A percentile compares a stretch with the other conserved stretches of the same genome.
phyloP scores from a whole-genome alignment of 2,329 filamentous ascomycete genomes.

The Arthrobotrys entomopaga region DNA sequence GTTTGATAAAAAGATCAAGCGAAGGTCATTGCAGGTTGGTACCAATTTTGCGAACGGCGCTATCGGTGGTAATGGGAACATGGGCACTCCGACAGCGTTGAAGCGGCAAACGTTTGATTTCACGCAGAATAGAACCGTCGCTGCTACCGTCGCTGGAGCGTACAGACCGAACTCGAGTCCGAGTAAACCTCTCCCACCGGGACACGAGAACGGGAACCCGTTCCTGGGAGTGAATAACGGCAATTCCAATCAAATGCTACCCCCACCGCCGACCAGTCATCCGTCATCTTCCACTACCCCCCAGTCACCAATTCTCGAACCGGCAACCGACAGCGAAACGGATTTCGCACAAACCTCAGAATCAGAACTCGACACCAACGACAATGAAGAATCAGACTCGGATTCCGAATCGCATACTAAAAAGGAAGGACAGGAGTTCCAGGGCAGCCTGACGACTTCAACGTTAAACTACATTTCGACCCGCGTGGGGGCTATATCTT shows the following conservation, averaged over 20 bases:
- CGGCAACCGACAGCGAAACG: constrained; percentile 31
- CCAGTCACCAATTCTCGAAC: constrained; percentile 13
- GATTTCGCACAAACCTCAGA: constrained; percentile 14
- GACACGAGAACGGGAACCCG: not conserved
- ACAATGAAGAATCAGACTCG: constrained; percentile 55
- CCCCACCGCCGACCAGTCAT: constrained; percentile 20
- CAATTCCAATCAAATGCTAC: not conserved
- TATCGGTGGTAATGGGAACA: not conserved
- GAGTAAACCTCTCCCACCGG: constrained; percentile 13
- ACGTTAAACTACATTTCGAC: constrained; percentile 76
- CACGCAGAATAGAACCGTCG: constrained; percentile 9
- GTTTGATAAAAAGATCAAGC: constrained; percentile 29
- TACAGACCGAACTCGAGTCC: constrained; percentile 45
- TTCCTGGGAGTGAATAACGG: constrained; percentile 12
- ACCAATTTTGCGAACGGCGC: not conserved
- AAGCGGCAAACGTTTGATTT: constrained; percentile 53
- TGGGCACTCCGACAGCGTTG: constrained; percentile 21
- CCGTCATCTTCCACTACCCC: constrained; percentile 2
- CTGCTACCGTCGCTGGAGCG: not conserved
- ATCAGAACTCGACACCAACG: constrained; percentile 12
- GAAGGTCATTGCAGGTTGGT: constrained; percentile 38
- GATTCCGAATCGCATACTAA: constrained; percentile 6
- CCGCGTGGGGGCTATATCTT: constrained; percentile 77
- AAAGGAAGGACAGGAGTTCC: constrained; percentile 65
- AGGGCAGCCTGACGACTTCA: constrained; percentile 75